These are phyloP conservation scores for Castanea mollissima DNA, from an alignment of 306 rosid species.

Conservation along the genomic window DNA sequence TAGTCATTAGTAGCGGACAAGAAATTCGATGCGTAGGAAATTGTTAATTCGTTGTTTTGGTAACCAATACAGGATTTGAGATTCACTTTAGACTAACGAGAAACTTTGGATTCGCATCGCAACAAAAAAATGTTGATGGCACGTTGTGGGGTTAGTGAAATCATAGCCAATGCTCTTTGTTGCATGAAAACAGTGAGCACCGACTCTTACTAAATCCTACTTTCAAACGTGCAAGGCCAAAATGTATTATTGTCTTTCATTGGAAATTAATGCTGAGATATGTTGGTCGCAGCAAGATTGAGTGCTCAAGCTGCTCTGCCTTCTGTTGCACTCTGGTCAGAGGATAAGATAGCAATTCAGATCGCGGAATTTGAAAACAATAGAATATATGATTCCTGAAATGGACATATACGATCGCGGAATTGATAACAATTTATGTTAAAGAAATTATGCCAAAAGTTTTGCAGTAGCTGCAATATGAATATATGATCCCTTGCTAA, in stretches of 20 bases:
- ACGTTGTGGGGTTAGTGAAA: not conserved
- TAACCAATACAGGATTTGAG: not conserved
- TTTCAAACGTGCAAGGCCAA: constrained; percentile 26
- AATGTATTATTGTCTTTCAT: constrained; percentile 34
- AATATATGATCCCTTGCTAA: not conserved
- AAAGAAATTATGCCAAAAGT: not conserved
- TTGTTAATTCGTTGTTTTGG: not conserved
- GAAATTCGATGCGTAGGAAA: no score
- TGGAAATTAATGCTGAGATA: constrained; percentile 28
- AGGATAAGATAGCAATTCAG: constrained; percentile 6
- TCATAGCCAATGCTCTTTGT: not conserved
- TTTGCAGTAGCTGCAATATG: not conserved
- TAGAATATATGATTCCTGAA: no score
- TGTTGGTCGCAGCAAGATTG: constrained; percentile 16
- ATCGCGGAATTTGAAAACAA: not conserved
- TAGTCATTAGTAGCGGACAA: no score
- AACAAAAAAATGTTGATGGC: not conserved
- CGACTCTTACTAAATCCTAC: constrained; percentile 4
- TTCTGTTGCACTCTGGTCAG: constrained; percentile 16
- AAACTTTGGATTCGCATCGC: constrained; percentile 1
- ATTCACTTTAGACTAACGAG: not conserved
- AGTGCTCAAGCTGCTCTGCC: constrained; percentile 26
- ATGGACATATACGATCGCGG: not conserved
- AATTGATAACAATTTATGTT: not conserved
- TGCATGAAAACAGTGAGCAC: not conserved